Percentiles rank a stretch among this genome's conserved stretches.
These are phyloP conservation scores for Pichia sp. DNA, from an alignment of 1,139 yeast genomes.

Conservation along the genomic window DNA sequence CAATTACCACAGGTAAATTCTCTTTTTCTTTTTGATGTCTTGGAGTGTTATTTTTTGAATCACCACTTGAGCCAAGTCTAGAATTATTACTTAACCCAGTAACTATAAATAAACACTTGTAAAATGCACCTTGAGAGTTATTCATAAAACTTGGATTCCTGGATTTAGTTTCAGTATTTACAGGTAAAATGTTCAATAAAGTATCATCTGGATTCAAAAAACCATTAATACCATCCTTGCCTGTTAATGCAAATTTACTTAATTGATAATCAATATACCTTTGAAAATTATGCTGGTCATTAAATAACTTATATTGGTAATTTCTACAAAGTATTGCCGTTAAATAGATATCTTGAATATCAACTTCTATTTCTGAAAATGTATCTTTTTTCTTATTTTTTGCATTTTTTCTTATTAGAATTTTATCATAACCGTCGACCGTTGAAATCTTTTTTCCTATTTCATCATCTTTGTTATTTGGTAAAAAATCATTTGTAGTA, in stretches of 20 bases:
- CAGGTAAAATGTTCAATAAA: constrained; percentile 1
- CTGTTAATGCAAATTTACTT: constrained; percentile 1
- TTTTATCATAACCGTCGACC: constrained; percentile 52
- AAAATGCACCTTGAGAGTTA: constrained; percentile 12
- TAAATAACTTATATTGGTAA: constrained; percentile 20
- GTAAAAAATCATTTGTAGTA: constrained; percentile 13
- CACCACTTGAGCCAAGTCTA: constrained; percentile 1
- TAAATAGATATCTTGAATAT: constrained; percentile 15
- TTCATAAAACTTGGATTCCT: constrained; percentile 3
- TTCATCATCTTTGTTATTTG: constrained; percentile 8
- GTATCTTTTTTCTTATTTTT: background rate
- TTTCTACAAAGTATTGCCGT: constrained; percentile 5
- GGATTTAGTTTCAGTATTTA: background rate
- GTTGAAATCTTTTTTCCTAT: constrained; percentile 28
- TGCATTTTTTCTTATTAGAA: constrained; percentile 30
- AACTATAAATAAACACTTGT: constrained; percentile 13
- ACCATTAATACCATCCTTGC: background rate
- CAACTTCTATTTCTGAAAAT: constrained; percentile 9
- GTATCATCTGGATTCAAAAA: constrained; percentile 3
- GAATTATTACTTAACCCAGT: constrained; percentile 9
- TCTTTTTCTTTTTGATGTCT: constrained; percentile 11
- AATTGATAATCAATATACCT: constrained; percentile 14
- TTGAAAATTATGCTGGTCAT: constrained; percentile 17
- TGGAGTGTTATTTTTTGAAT: constrained; percentile 10
- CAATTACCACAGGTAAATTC: constrained; percentile 2